phyloP scores from a whole-genome alignment of 768 basidiomycete genomes.

The Royoungia palumana region DNA sequence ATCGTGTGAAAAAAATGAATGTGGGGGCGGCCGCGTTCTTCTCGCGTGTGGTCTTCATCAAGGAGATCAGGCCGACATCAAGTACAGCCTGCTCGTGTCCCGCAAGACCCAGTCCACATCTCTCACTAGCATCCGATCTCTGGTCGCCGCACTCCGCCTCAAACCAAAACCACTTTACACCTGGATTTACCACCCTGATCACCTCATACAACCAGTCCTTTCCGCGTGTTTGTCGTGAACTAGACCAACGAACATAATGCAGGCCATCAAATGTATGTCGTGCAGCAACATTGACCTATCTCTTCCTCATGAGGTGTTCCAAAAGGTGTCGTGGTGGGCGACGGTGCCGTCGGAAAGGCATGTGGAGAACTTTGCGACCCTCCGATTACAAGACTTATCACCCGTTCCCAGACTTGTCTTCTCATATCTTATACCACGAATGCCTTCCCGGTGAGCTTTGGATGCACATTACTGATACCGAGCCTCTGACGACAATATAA shows the following conservation, averaged over 20 bases:
- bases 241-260: conserved; percentile 48
- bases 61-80: conserved; percentile 29
- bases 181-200: conserved; percentile 14
- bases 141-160: conserved; percentile 4
- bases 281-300: conserved; percentile 7
- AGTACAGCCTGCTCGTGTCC: conserved; percentile 19
- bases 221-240: conserved; percentile 9
- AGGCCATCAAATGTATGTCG: conserved; percentile 87
- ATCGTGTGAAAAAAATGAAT: conserved; percentile 26
- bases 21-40: conserved; percentile 12
- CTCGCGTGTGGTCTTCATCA: conserved; percentile 21
- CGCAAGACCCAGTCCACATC: conserved; percentile 1
- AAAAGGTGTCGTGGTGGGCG: conserved; percentile 94
- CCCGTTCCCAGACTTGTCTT: conserved; percentile 76
- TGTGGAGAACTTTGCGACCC: conserved; percentile 25
- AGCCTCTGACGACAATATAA: conserved; percentile 16
- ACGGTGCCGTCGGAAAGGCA: conserved; percentile 98
- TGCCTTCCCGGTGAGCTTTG: conserved; percentile 79
- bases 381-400: conserved; percentile 11
- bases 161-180: conserved; percentile 9
- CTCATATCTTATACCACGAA: conserved; percentile 99
- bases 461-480: conserved; percentile 12
- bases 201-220: conserved; percentile 11
- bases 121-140: not conserved
- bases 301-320: conserved; percentile 31